Evolutionary conservation across 768 basidiomycete genomes (phyloP), one percentile per base, ranked within the genome.

Genomic region (Boletus reticulatus): DNA sequence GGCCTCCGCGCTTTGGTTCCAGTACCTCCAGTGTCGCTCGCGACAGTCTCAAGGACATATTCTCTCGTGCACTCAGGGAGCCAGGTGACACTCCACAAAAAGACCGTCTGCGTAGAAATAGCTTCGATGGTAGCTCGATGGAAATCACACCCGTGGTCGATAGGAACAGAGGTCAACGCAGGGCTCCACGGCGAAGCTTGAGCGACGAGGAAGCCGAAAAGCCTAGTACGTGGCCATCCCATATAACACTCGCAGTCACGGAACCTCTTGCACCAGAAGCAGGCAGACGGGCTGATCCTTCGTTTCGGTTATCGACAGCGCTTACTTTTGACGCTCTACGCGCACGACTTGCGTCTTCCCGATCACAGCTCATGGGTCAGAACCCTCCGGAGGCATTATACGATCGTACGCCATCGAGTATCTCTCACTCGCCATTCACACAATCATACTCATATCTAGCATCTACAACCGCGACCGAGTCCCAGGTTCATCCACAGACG

Each of bases 161-260:
- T 41, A 72, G 75, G 62, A 76, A 78, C 53, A 70, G 75, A 55
- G 67, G 70, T 22, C 74, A 69, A 52, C 74, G 71, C 56, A 84
- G 78, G 67, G 78, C 75, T 11, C 81, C 84, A 56, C 76, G 82
- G 37, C 77, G 73, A 60, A 88, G 84, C 63, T 56, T 84, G 60
- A 88, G 85, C 62, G 88, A 89, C 60, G 87, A 89, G 63, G 88
- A 88, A 63, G 67, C 73, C 4, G 86, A 85, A 36, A 78, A 77
- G 57, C 63, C 76, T 52, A 76, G 87, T 88, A 69, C 64, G 84
- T 62, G 19, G 1, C 43, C 50, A 20, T 38, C 34, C 52, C 53
- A 34, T 64, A 43, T 56, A 50, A 51, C 51, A 29, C 42, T 52
- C 38, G 16, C 45, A 20, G n/a, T 47, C 50, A 50, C 43, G 9